A percentile compares a stretch with the other conserved stretches of the same genome.
Evolutionary conservation across 192 early-diverging fungal genomes (phyloP).

Genomic region (Podila epigama): DNA sequence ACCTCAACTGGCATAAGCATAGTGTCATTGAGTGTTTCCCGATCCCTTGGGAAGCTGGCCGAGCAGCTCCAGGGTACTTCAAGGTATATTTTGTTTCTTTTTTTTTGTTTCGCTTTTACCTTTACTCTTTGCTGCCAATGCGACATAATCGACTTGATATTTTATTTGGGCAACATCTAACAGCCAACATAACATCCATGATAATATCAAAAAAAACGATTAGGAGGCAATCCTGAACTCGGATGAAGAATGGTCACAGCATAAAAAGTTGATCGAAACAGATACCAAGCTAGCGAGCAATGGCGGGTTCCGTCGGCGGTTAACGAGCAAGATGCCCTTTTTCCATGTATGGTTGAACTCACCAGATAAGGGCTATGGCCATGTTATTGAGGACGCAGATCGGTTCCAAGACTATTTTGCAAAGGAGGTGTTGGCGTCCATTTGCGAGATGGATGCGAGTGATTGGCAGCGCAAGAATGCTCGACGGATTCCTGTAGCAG

Average conservation of each 20-base stretch:
- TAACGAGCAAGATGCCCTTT: conserved; percentile 87
- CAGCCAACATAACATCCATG: not conserved
- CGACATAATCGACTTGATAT: not conserved
- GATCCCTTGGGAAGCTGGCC: conserved; percentile 75
- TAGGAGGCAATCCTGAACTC: conserved; percentile 78
- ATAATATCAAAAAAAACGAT: not conserved
- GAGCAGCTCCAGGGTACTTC: conserved; percentile 87
- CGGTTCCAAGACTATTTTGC: conserved; percentile 89
- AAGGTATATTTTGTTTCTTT: conserved; percentile 53
- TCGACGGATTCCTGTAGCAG: conserved; percentile 72
- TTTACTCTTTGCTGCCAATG: not conserved
- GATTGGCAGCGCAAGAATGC: conserved; percentile 45
- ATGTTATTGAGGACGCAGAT: conserved; percentile 93
- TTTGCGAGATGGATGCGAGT: conserved; percentile 48
- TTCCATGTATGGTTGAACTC: conserved; percentile 97
- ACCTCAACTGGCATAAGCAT: conserved; percentile 78
- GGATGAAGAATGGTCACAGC: conserved; percentile 93
- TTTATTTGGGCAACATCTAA: conserved; percentile 1
- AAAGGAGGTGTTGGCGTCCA: conserved; percentile 48
- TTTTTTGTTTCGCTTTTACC: not conserved
- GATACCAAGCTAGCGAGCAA: conserved; percentile 50
- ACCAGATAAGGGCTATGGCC: conserved; percentile 86
- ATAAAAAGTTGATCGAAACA: conserved; percentile 74
- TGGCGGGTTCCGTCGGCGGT: conserved; percentile 73
- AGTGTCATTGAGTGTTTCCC: conserved; percentile 94